These are phyloP conservation scores for Ambrosiella cleistominuta DNA, from an alignment of 2,329 filamentous ascomycete genomes.

Conservation along the genomic window DNA sequence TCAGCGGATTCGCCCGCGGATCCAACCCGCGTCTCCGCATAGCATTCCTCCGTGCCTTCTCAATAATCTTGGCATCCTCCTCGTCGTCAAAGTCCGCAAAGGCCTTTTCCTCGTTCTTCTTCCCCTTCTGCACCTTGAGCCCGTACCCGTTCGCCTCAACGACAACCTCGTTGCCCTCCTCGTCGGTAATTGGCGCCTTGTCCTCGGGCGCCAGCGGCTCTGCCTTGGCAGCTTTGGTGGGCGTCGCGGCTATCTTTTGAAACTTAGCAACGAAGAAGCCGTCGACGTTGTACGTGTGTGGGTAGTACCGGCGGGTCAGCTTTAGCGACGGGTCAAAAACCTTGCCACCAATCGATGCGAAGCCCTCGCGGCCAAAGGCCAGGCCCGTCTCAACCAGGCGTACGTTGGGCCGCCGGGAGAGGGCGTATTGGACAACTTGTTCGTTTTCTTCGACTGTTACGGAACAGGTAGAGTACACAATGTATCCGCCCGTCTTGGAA, in stretches of 20 bases:
- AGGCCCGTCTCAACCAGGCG: constrained; percentile 83
- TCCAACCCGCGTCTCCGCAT: constrained; percentile 60
- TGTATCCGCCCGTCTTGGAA: constrained; percentile 82
- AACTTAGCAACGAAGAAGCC: constrained; percentile 98
- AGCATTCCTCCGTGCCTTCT: constrained; percentile 54
- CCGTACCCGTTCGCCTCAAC: background rate
- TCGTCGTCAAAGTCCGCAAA: constrained; percentile 63
- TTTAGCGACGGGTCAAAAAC: constrained; percentile 73
- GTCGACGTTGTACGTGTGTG: constrained; percentile 85
- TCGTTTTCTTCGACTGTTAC: constrained; percentile 87
- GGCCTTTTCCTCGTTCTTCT: constrained; percentile 16
- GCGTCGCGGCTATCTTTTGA: constrained; percentile 68
- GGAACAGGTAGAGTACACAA: constrained; percentile 93
- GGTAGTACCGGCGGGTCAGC: constrained; percentile 72
- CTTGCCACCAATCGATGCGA: constrained; percentile 81
- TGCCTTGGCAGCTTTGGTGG: constrained; percentile 17
- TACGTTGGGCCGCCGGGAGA: constrained; percentile 82
- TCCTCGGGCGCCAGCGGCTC: constrained; percentile 29
- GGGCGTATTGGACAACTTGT: constrained; percentile 80
- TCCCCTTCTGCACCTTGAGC: constrained; percentile 3
- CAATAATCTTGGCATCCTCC: constrained; percentile 53
- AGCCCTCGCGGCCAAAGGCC: constrained; percentile 80
- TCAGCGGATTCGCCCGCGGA: constrained; percentile 31
- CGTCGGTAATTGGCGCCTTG: constrained; percentile 13
- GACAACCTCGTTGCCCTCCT: constrained; percentile 1